phyloP scores from a whole-genome alignment of 2,329 filamentous ascomycete species.

The Aureobasidium sp. region DNA sequence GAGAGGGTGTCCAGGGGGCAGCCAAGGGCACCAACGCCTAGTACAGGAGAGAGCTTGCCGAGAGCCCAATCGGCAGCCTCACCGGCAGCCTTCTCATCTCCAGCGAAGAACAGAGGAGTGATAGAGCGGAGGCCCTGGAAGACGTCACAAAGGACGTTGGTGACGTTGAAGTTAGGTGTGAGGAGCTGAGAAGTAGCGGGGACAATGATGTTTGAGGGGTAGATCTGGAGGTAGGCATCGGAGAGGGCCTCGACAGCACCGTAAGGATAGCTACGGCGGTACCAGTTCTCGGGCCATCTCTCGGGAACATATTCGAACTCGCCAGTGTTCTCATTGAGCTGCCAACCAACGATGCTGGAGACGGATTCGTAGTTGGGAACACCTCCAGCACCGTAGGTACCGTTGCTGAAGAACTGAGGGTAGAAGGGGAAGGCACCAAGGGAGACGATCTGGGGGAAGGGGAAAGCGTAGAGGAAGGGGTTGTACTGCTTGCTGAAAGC shows the following conservation, averaged over 20 bases:
- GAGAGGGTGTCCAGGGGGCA: conserved; percentile 25
- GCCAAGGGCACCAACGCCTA: conserved; percentile 27
- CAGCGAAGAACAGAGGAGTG: conserved; percentile 26
- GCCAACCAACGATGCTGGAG: conserved; percentile 23
- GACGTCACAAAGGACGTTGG: conserved; percentile 28
- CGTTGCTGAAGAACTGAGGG: conserved; percentile 29
- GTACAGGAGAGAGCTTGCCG: conserved; percentile 24
- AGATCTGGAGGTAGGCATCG: conserved; percentile 28
- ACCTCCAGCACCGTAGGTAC: conserved; percentile 29
- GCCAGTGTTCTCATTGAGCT: conserved; percentile 20
- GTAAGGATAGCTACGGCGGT: conserved; percentile 23
- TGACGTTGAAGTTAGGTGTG: conserved; percentile 25
- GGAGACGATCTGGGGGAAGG: conserved; percentile 26
- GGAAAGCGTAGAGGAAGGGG: conserved; percentile 28
- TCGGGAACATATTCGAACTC: conserved; percentile 25
- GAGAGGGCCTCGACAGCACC: conserved; percentile 25
- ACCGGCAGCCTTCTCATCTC: conserved; percentile 19
- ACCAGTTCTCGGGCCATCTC: conserved; percentile 24
- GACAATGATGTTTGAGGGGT: conserved; percentile 27
- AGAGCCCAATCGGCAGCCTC: conserved; percentile 25
- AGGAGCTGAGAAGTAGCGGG: conserved; percentile 26
- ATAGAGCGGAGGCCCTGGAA: conserved; percentile 31
- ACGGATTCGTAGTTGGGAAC: conserved; percentile 29
- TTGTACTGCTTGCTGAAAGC: conserved; percentile 21
- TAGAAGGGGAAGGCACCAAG: conserved; percentile 25